Conservation (phyloP, 2,329 filamentous ascomycete species). For the Didymella pomorum region DNA sequence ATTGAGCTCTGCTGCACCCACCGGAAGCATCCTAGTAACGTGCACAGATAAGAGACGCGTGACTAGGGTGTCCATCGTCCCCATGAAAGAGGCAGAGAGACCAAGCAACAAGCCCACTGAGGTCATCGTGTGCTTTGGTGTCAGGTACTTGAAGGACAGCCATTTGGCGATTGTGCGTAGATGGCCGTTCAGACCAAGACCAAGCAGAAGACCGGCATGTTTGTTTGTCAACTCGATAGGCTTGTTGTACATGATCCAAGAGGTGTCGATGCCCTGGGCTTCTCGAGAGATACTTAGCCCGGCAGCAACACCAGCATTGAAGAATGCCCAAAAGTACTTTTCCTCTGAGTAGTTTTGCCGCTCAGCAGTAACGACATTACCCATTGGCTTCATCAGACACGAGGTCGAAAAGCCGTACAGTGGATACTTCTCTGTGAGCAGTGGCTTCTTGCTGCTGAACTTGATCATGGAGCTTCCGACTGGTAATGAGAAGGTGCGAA, state of each 20-base stretch:
- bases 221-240: constrained; percentile 90
- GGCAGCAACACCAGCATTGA: constrained; percentile 94
- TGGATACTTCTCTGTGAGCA: constrained; percentile 90
- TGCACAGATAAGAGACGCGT: constrained; percentile 94
- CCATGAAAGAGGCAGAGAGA: constrained; percentile 89
- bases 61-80: constrained; percentile 96
- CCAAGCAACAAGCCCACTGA: constrained; percentile 94
- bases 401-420: constrained; percentile 91
- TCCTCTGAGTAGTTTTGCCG: constrained; percentile 89
- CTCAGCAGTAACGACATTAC: constrained; percentile 92
- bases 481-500: constrained; percentile 87
- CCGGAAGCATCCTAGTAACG: constrained; percentile 91
- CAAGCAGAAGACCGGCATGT: constrained; percentile 93
- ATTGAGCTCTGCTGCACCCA: constrained; percentile 92
- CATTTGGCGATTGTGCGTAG: constrained; percentile 94
- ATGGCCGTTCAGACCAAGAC: constrained; percentile 91
- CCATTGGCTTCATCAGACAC: constrained; percentile 89
- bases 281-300: constrained; percentile 89
- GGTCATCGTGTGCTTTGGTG: constrained; percentile 98
- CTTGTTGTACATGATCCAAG: constrained; percentile 99
- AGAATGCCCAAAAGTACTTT: constrained; percentile 98
- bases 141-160: constrained; percentile 99
- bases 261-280: constrained; percentile 94
- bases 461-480: constrained; percentile 86
- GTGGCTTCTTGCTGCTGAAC: constrained; percentile 84